Base-by-base conservation (phyloP, 257 asterid species). In the Solanum sejunctum region DNA sequence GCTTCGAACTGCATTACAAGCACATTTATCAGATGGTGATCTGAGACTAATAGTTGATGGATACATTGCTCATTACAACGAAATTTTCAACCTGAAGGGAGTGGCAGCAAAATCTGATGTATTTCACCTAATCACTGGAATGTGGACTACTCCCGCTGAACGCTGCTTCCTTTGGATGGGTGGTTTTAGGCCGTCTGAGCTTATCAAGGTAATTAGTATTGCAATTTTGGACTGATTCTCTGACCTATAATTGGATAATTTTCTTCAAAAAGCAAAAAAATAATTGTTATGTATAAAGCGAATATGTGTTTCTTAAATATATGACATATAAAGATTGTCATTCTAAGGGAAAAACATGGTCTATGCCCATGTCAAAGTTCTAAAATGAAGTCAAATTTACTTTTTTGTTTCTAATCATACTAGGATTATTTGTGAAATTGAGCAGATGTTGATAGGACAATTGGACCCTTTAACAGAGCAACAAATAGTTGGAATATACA, bases 91-190 rank as follows among this genome's bases (percentile, higher is more conserved):
- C 85, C 90, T 96, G 3, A 96, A 95, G 87, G 97, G 95, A 5
- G 88, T 86, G 32, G 98, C 98, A 13, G 98, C 94, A 54, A 93
- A 92, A 85, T 90, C 97, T 7, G 99, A 96, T 55, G 97, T 96
- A 39, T 95, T 96, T 88, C 98, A 96, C 88, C 88, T 95, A 69
- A 92, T 94, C 56, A 92, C 93, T 13, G 99, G 99, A 86, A 93
- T 92, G 97, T 96, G 99, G 99, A 86, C 94, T 28, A 92, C 97
- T 2, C 95, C 98, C 0, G 95, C 98, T 5, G 99, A 96, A 75
- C 94, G 98, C 8, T 96, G 99, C 86, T 96, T 96, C 83, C 97
- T 96, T 17, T 96, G 99, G 99, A 93, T 96, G 93, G 99, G 97
- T 2, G 99, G 99, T 72, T 96, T 96, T 85, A 88, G 97, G 54